A percentile compares a stretch with the other conserved stretches of the same genome.
These are phyloP conservation scores for Lachnellula suecica DNA, from an alignment of 2,329 filamentous ascomycete genomes.

Conservation along the genomic window DNA sequence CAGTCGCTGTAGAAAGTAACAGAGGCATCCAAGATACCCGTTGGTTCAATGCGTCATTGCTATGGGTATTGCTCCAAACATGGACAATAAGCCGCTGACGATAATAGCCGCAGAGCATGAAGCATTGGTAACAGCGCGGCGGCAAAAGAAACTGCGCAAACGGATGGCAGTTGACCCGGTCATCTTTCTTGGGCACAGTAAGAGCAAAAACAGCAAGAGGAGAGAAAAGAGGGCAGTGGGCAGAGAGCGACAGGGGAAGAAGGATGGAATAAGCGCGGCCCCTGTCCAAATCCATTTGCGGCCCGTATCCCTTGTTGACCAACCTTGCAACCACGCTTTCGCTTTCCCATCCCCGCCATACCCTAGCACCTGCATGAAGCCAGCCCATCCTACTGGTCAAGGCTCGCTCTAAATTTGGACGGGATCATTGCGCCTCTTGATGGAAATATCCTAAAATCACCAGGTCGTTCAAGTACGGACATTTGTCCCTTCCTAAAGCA, in stretches of 20 bases:
- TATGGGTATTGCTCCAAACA: background rate
- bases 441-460: background rate
- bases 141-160: background rate
- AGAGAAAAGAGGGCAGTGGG: background rate
- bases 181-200: background rate
- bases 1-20: background rate
- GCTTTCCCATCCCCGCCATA: background rate
- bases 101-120: background rate
- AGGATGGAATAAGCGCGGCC: background rate
- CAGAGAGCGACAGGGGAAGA: background rate
- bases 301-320: background rate
- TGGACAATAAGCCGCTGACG: background rate
- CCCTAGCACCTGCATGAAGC: background rate
- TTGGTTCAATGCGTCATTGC: background rate
- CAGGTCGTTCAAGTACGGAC: background rate
- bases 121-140: background rate
- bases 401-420: background rate
- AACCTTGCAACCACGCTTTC: background rate
- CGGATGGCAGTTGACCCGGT: background rate
- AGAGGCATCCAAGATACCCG: background rate
- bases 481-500: background rate
- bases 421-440: background rate
- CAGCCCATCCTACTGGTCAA: background rate
- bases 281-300: background rate
- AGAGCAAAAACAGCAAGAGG: background rate